phyloP scores from a whole-genome alignment of 768 basidiomycete genomes.

The Dentipellis fragilis region DNA sequence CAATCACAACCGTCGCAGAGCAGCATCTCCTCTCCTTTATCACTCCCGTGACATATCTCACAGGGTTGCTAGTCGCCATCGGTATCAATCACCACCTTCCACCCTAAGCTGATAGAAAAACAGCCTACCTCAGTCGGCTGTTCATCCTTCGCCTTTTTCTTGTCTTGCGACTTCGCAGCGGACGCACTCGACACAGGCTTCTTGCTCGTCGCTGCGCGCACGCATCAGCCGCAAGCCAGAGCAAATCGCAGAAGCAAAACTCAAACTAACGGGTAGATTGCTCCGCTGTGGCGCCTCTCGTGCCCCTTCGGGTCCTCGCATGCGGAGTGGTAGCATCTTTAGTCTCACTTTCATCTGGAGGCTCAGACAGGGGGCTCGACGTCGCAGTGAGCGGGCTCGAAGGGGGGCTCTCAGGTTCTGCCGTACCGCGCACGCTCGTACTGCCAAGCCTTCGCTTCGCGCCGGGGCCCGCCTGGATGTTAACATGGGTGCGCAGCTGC shows the following conservation, averaged over 20 bases:
- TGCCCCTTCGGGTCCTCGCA: slow-evolving; percentile 39
- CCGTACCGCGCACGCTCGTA: slow-evolving; percentile 20
- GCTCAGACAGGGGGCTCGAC: slow-evolving; percentile 61
- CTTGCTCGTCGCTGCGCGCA: neutral
- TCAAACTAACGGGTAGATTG: slow-evolving; percentile 22
- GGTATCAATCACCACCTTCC: too few relatives aligned
- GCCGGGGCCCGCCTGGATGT: slow-evolving; percentile 31
- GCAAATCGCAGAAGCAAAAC: neutral
- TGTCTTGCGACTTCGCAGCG: neutral
- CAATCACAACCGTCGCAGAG: slow-evolving; percentile 84
- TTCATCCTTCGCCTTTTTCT: neutral
- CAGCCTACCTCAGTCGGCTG: neutral
- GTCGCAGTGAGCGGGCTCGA: too few relatives aligned
- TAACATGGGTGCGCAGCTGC: slow-evolving; percentile 40
- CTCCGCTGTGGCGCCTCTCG: slow-evolving; percentile 41
- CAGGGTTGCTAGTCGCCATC: slow-evolving; percentile 54
- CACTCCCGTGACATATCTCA: slow-evolving; percentile 87
- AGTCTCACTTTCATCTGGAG: slow-evolving; percentile 64
- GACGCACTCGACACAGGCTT: neutral
- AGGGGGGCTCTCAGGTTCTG: slow-evolving; percentile 15
- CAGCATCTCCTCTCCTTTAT: slow-evolving; percentile 85
- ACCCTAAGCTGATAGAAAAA: too few relatives aligned
- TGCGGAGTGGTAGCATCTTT: slow-evolving; percentile 28
- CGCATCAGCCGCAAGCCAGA: neutral
- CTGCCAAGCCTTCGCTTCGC: neutral